Percentiles rank a stretch among this genome's conserved stretches.
These are phyloP conservation scores for Flaveria sonorensis DNA, from an alignment of 129 eudicot species.

Conservation along the genomic window DNA sequence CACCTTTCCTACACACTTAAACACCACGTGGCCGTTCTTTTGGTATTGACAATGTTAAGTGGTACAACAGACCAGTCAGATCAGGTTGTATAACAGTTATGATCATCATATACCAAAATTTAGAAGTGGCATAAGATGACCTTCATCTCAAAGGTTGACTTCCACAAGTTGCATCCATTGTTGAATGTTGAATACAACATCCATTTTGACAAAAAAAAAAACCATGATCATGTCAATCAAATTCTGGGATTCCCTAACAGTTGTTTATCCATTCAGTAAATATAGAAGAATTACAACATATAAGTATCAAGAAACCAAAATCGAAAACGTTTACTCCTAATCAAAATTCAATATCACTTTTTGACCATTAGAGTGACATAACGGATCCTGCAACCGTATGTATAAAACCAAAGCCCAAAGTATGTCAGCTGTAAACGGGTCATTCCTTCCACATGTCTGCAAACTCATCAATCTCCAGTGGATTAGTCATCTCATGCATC, in stretches of 20 bases:
- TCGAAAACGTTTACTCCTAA: not conserved
- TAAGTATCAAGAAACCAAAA: conserved; percentile 4
- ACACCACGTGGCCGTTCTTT: too few relatives aligned
- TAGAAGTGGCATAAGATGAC: not conserved
- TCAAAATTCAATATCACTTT: conserved; percentile 7
- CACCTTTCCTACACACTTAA: too few relatives aligned
- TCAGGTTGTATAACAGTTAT: too few relatives aligned
- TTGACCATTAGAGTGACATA: not conserved
- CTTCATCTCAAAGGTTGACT: not conserved
- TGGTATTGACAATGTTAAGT: too few relatives aligned
- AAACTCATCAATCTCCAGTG: conserved; percentile 77
- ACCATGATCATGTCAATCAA: not conserved
- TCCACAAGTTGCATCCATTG: not conserved
- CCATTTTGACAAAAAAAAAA: not conserved
- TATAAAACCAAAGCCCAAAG: not conserved
- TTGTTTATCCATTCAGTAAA: not conserved
- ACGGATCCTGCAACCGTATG: not conserved
- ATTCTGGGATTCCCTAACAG: not conserved
- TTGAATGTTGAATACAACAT: not conserved
- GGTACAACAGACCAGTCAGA: too few relatives aligned
- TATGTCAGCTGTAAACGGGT: not conserved
- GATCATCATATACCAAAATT: too few relatives aligned
- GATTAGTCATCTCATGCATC: conserved; percentile 83
- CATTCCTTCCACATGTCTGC: conserved; percentile 91
- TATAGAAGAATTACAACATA: conserved; percentile 13